Evolutionary conservation across 1,139 yeast genomes (phyloP), one percentile per base, ranked within the genome.

Genomic region (Taphrina betulina): DNA sequence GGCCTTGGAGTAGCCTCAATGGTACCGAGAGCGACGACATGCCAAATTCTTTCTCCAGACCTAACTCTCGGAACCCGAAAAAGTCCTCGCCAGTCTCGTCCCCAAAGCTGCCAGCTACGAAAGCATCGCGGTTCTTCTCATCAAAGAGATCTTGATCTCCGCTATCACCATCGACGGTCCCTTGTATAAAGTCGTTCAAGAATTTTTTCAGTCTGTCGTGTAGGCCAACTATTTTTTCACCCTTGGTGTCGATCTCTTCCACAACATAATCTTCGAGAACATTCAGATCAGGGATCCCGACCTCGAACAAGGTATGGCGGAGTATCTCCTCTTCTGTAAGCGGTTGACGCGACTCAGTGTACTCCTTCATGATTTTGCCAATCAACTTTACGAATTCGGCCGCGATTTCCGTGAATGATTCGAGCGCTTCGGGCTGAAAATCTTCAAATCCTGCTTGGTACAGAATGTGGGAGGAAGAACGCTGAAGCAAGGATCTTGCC

Each of bases 361-460:
- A 94, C 38, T 81, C 64, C 65, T 83, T 84, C 61, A 92, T 67
- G 0, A 94, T 79, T 62, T 78, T 79, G 12, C 86, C 86, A 51
- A 92, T 72, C 66, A 87, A 89, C 34, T 81, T 75, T 70, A 94
- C 67, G 66, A 86, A 90, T 59, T 78, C 83, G 43, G 86, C 92
- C 0, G 96, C 94, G 37, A 92, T 72, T 63, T 89, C 95, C 0
- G 96, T 80, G 57, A 94, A 71, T 1, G 89, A 78, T 60, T 86
- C 85, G 22, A 87, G 77, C 1, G 97, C 96, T 59, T 77, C 74
- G 10, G 85, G 80, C 62, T 87, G 88, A 0, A 95, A 80, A 0
- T 83, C 75, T 71, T 94, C 97, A 72, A 87, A 94, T 0, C 99
- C 99, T 33, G 86, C 83, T 57, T 88, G 86, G 97, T 92, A 92